phyloP scores from a whole-genome alignment of 805 yeast genomes.

The Metschnikowia lochheadii region DNA sequence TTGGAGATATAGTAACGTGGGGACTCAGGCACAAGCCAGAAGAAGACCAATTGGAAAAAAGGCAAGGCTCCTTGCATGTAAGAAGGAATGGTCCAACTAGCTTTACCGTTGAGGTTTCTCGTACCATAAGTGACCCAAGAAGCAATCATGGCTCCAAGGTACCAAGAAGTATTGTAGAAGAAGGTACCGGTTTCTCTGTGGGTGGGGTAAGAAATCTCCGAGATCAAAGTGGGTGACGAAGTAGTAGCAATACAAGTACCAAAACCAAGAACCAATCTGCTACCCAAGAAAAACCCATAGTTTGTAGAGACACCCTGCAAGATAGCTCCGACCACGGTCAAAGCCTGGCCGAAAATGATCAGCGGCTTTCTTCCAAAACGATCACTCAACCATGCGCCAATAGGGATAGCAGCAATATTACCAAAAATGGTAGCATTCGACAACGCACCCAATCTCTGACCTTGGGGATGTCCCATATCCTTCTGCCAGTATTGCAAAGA shows the following conservation, averaged over 20 bases:
- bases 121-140: conserved; percentile 52
- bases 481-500: conserved; percentile 38
- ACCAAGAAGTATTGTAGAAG: conserved; percentile 51
- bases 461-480: conserved; percentile 27
- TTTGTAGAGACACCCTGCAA: conserved; percentile 35
- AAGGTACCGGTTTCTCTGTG: conserved; percentile 29
- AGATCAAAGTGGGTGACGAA: conserved; percentile 45
- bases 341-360: conserved; percentile 24
- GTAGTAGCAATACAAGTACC: conserved; percentile 42
- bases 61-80: conserved; percentile 49
- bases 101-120: conserved; percentile 16
- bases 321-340: conserved; percentile 32
- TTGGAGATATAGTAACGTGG: conserved; percentile 44
- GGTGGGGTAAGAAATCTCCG: conserved; percentile 50
- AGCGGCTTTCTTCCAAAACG: conserved; percentile 38
- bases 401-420: conserved; percentile 24
- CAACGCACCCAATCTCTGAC: conserved; percentile 22
- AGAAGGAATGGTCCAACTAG: conserved; percentile 55
- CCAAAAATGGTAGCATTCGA: conserved; percentile 32
- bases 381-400: conserved; percentile 25
- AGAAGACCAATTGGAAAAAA: conserved; percentile 28
- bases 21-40: conserved; percentile 41
- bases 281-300: conserved; percentile 35
- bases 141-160: conserved; percentile 50
- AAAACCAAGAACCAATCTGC: conserved; percentile 47